Evolutionary conservation across 2,329 filamentous ascomycete genomes (phyloP), one percentile per base, ranked within the genome.

Genomic region (Stachybotrys chlorohalonatus): DNA sequence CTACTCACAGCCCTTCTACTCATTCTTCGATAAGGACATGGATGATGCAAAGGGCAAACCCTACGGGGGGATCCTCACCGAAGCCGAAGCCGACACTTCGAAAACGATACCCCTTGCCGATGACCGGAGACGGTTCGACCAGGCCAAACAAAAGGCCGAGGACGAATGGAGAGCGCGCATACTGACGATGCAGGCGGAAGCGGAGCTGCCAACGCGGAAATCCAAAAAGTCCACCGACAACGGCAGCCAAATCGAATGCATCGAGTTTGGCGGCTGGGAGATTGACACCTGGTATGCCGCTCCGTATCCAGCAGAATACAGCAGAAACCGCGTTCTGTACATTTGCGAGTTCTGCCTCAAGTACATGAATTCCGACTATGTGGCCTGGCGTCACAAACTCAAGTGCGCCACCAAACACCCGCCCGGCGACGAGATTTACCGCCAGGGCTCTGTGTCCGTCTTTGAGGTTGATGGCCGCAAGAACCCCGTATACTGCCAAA

Each of bases 211-310:
- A 13, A 72, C 79, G 24, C 86, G 84, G 63, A 86, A 84, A 65
- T 75, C 83, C 16, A 84, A 85, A 62, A 96, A 96, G 66, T 76
- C 86, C 4, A 84, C 85, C n/a, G 90, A 89, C 0, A 90, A 90
- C 31, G 89, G 90, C 5, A 97, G 92, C 69, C 94, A 96, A 72
- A 97, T 99, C 68, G 95, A 97, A 70, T 96, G 92, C 72, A 96
- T 99, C 73, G 94, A 96, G 64, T 97, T 99, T 73, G 94, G 94
- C 49, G 90, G 91, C 52, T 95, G 88, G 79, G 94, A 99, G 70
- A 99, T 99, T 63, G 94, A 99, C 68, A 99, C 94, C 3, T 97
- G 94, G 92, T 96, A 99, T 72, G 93, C 94, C 32, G 94, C 94
- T 46, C 95, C 94, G 11, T 99, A 99, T 68, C 94, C 94, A 0